Evolutionary conservation across 1,284 basidiomycete genomes (phyloP), one percentile per base, ranked within the genome.

Genomic region (Pseudozyma sp.): DNA sequence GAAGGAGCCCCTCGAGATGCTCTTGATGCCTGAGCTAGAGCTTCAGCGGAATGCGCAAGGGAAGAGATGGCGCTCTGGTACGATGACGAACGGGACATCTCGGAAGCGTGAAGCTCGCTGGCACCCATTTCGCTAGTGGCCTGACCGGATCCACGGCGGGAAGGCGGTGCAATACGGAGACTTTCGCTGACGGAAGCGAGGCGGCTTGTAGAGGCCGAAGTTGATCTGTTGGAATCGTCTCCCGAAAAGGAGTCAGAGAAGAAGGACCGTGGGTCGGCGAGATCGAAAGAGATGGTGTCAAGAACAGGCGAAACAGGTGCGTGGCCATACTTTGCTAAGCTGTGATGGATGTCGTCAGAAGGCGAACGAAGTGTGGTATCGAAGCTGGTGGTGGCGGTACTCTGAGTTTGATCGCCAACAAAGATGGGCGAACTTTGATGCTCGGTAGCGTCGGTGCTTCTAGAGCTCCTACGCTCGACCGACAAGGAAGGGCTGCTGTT

Each of bases 401-500:
- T 63, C 8, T 56, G 56, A 14, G 56, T 48, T 1, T 51, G 52
- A 38, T 63, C 67, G 11, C 36, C 59, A 39, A 43, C 36, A 35
- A 49, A 59, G 52, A 47, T 36, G 52, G 67, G 56, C 1, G 60
- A 63, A 18, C 42, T 52, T 14, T 47, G 60, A 31, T 55, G 45
- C n/a, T 59, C 59, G 42, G 54, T 50, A 11, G 44, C 51, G 36
- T 63, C 64, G 10, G 63, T 60, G 64, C 39, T 50, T 21, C 42
- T 38, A 21, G 59, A 63, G 47, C 60, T 67, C 34, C 57, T 56
- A 11, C 35, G 59, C 3, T 53, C 63, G 19, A 42, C 19, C 2
- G 70, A 68, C 11, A 64, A 72, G 9, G 64, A 72, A 19, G 64
- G 70, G 6, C 60, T 59, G 55, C 62, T 48, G 13, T 48, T 16